Base-by-base conservation (phyloP, 2,329 filamentous ascomycete species). In the Aotearoamyces nothofagi region DNA sequence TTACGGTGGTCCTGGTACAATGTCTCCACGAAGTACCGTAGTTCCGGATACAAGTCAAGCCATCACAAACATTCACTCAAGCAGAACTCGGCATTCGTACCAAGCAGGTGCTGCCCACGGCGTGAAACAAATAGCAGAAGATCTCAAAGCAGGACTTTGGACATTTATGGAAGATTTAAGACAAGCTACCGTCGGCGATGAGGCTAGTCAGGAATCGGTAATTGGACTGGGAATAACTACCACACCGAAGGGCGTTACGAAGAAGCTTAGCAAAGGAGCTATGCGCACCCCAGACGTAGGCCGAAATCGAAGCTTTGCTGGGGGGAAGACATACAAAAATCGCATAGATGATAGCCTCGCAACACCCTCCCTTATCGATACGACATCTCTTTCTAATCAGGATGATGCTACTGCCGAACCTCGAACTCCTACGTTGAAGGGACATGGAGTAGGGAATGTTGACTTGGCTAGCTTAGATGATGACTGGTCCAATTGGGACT, bases 91-190 rank as follows among this genome's bases (percentile, higher is more conserved):
- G 24, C 43, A 49, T 29, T 50, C 48, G 5, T 50, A 48, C 26
- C 45, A 50, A 25, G 39, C 40, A n/a, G 41, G 45, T 11, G 32
- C 49, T 12, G 44, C 43, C 11, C 33, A 41, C 27, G 41, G 40
- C 13, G 46, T 46, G 7, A 51, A 50, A 31, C 40, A 47, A 17
- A 41, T 51, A 20, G 47, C 48, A 10, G 78, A 81, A 34, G 90
- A 94, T 53, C 74, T 98, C 52, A 82, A 77, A 49, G 72, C 90
- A 29, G 87, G 90, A 2, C 58, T 98, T 27, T 86, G 80, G 72
- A 93, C 82, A 2, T 98, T 98, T 53, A 73, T 93, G 34, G 90
- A 96, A 50, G 90, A 98, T 48, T 72, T 98, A 26, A 69, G 86
- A 40, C 90, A 96, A 54, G 92, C 87, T 9, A 93, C 90, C 0